Conservation (phyloP, 768 basidiomycete species). For the Mycena galericulata region DNA sequence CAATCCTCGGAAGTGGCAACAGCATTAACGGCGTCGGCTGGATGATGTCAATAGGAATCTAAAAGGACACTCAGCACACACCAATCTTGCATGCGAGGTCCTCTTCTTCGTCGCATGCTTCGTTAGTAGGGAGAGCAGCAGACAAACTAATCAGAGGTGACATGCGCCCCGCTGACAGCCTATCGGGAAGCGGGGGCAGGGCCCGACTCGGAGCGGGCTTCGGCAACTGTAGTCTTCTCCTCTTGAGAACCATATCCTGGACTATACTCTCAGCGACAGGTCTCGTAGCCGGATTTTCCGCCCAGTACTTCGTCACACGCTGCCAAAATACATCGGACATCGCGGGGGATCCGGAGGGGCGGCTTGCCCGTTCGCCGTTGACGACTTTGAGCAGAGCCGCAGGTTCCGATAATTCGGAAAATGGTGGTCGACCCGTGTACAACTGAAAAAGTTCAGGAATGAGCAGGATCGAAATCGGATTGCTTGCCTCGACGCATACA, state of each 20-base stretch:
- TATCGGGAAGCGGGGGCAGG: not conserved
- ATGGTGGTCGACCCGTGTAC: conserved; percentile 21
- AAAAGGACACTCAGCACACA: no score
- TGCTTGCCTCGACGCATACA: conserved; percentile 45
- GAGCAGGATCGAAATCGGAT: not conserved
- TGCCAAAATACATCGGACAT: conserved; percentile 12
- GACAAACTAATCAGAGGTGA: conserved; percentile 43
- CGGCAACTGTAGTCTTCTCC: not conserved
- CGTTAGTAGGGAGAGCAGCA: no score
- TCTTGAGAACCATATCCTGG: not conserved
- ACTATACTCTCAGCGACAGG: not conserved
- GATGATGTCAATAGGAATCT: no score
- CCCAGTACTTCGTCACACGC: conserved; percentile 1
- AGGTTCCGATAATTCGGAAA: conserved; percentile 2
- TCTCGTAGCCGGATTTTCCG: not conserved
- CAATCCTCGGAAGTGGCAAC: conserved; percentile 86
- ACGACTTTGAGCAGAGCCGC: conserved; percentile 13
- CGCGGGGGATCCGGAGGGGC: not conserved
- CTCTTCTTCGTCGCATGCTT: no score
- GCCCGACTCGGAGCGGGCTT: not conserved
- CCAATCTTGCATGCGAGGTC: no score
- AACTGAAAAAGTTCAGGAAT: not conserved
- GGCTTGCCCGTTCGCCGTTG: conserved; percentile 5
- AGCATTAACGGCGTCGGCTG: conserved; percentile 53
- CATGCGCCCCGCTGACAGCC: no score